Evolutionary conservation across 352 stramenopile species (phyloP), one percentile per base, ranked within the genome.

Genomic region (Phytophthora citricola): DNA sequence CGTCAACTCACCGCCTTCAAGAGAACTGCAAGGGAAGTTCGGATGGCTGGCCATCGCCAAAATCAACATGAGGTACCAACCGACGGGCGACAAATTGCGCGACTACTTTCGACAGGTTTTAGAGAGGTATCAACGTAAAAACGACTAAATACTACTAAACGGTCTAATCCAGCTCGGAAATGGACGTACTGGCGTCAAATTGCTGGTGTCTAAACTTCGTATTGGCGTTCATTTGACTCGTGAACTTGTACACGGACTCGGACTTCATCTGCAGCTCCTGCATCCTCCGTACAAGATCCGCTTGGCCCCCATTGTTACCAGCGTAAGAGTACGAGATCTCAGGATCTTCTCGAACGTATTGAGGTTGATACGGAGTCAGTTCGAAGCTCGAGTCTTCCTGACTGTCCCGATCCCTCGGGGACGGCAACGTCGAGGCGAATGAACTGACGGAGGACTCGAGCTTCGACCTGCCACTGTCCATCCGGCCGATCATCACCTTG

Each of bases 191-290:
- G 10, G 51, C 62, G 27, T 36, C 46, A 26, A 64, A 44, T 12
- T 62, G 47, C 38, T 71, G 47, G 41, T 73, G 55, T 20, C 65
- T 47, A n/a, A 58, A 44, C 11, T 41, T 32, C 32, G 60, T 72
- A 22, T 61, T 66, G 34, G 60, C 65, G 44, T 70, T 72, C 65
- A 75, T 82, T 47, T 81, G 73, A 46, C 79, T 83, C 17, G 81
- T 83, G 41, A 86, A 68, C 57, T 85, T 74, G 51, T 87, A 89
- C n/a, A 81, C 79, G 2, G 76, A 80, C 57, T 89, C 80, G 0
- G 80, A 79, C n/a, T 74, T 76, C 38, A 79, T 71, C 26, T 82
- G 75, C n/a, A 89, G 58, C 54, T 85, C 68, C 29, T 71, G 71
- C 80, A 89, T 89, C 57, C 72, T 81, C 41, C 74, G 60, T 54